Evolutionary conservation across 2,329 filamentous ascomycete species (phyloP), one percentile per base, ranked within the genome.

Genomic region (Rhinocladiella mackenziei): DNA sequence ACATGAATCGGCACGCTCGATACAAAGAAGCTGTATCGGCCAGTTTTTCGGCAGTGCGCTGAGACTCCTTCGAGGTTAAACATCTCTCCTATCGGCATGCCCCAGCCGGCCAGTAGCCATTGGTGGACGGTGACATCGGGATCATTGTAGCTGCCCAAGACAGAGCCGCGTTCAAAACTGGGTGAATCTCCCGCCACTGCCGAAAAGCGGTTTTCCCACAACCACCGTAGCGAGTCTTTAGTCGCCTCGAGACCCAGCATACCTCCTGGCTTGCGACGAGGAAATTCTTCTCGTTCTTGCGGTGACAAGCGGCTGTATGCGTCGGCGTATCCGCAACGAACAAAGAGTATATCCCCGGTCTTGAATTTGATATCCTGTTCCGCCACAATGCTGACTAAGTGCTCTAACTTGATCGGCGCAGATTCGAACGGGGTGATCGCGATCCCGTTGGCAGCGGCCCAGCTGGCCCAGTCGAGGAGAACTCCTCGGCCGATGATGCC

Each of bases 261-360:
- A 7, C 62, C 62, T 10, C 68, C 72, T 2, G 74, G 76, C 53
- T 77, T 74, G 8, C 72, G 68, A 9, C 72, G 72, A 2, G 74
- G 73, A 7, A 75, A 14, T 8, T 32, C 14, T 13, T 10, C 13
- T 32, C 14, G 7, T 19, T 19, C 13, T 8, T 15, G n/a, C 4
- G 32, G 13, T 15, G 13, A 17, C n/a, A 35, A 35, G 8, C 19
- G 6, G 8, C 19, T 18, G 10, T 18, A 18, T 9, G n/a, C 32
- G 9, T 8, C 32, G 32, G 17, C 17, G 32, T 17, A 35, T 6
- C 32, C 32, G 6, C n/a, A 17, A 8, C 32, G 32, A 6, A 35
- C 7, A 17, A 35, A 35, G 4, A 35, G 9, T 4, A 35, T 17
- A 35, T 35, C 32, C 8, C 9, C 32, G 4, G 13, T n/a, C 15